Percentiles rank a stretch among this genome's conserved stretches.
These are phyloP conservation scores for Microdochium bolleyi DNA, from an alignment of 2,329 filamentous ascomycete genomes.

Conservation along the genomic window DNA sequence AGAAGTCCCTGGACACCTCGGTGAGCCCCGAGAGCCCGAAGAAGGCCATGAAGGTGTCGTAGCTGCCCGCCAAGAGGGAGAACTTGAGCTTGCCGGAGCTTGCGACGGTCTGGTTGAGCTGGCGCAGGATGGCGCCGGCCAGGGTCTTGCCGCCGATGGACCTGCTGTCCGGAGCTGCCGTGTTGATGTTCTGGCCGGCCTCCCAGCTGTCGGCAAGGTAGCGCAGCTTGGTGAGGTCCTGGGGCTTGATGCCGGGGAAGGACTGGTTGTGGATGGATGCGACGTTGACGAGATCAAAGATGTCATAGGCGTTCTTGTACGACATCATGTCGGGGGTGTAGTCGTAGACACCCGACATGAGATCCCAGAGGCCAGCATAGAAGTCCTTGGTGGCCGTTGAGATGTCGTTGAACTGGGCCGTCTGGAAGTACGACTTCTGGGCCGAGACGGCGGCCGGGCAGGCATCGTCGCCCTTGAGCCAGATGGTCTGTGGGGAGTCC, in stretches of 20 bases:
- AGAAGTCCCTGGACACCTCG: constrained; percentile 53
- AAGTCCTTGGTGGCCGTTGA: constrained; percentile 50
- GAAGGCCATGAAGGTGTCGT: constrained; percentile 54
- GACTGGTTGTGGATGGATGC: constrained; percentile 50
- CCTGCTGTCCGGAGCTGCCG: constrained; percentile 50
- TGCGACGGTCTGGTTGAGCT: constrained; percentile 44
- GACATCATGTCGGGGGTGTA: constrained; percentile 35
- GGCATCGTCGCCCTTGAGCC: constrained; percentile 50
- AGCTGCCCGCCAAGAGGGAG: constrained; percentile 52
- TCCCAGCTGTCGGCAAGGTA: constrained; percentile 75
- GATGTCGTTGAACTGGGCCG: constrained; percentile 33
- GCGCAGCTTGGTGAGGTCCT: constrained; percentile 52
- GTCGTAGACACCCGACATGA: constrained; percentile 44
- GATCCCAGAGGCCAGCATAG: constrained; percentile 44
- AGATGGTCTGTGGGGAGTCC: constrained; percentile 44
- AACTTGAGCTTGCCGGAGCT: constrained; percentile 27
- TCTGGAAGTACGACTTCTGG: constrained; percentile 46
- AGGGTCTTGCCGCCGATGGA: constrained; percentile 51
- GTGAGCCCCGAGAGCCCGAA: constrained; percentile 50
- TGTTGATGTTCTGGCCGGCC: constrained; percentile 76
- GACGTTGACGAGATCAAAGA: constrained; percentile 55
- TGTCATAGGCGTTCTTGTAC: constrained; percentile 55
- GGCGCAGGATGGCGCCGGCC: constrained; percentile 43
- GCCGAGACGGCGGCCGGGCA: constrained; percentile 47
- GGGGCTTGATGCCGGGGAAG: constrained; percentile 38